Conservation (phyloP, 306 rosid species). For the Quercus berberidifolia region DNA sequence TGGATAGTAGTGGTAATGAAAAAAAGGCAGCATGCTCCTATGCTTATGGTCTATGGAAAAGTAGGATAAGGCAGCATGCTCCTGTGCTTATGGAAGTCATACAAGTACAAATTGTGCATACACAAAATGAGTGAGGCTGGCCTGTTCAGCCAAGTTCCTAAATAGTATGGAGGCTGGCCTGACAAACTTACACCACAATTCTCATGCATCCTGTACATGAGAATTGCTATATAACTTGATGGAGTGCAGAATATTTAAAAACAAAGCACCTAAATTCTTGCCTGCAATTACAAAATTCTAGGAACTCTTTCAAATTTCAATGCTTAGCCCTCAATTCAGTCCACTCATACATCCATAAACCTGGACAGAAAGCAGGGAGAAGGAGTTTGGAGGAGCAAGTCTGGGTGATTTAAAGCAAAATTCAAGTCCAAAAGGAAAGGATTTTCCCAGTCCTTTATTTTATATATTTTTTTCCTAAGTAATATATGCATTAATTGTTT, state of each 20-base stretch:
- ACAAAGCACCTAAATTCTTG: neutral
- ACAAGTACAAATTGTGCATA: neutral
- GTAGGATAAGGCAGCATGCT: neutral
- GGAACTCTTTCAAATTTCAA: too few species aligned
- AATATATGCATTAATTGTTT: neutral
- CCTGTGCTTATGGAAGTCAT: neutral
- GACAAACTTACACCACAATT: neutral
- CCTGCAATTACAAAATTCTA: neutral
- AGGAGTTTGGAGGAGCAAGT: too few species aligned
- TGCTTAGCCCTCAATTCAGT: neutral
- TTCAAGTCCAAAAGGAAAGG: too few species aligned
- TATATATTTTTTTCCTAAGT: neutral
- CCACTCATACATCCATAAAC: neutral
- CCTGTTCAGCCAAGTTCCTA: neutral
- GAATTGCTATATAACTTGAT: neutral
- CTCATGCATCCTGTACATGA: neutral
- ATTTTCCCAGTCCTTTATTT: too few species aligned
- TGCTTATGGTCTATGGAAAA: neutral
- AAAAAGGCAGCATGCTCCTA: neutral
- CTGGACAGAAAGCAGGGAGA: too few species aligned
- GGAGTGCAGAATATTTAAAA: neutral
- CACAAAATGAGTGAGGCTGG: neutral
- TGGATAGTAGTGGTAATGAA: conserved; percentile 75
- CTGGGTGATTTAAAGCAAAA: too few species aligned
- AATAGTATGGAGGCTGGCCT: neutral